A percentile compares a stretch with the other conserved stretches of the same genome.
Evolutionary conservation across 2,329 filamentous ascomycete genomes (phyloP).

Genomic region (Periconia sp.): DNA sequence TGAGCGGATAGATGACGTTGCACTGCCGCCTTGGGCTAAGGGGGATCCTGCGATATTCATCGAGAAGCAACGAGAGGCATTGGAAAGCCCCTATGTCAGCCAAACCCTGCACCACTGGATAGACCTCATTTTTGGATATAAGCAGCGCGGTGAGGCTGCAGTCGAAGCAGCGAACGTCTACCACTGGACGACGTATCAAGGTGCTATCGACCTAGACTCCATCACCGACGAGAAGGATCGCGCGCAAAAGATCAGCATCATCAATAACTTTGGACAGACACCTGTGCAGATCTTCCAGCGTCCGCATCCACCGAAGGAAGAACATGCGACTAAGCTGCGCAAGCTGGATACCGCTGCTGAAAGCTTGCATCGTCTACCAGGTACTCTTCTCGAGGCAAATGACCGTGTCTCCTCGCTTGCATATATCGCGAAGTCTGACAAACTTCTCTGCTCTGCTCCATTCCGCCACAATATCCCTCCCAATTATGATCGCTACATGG

Average conservation of each 20-base stretch:
- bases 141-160: constrained; percentile 91
- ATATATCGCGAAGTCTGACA: constrained; percentile 80
- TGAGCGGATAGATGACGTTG: constrained; percentile 81
- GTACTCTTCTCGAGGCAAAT: constrained; percentile 75
- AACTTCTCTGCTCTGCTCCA: constrained; percentile 80
- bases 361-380: constrained; percentile 76
- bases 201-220: constrained; percentile 87
- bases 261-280: constrained; percentile 98
- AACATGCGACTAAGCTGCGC: constrained; percentile 66
- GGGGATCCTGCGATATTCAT: constrained; percentile 96
- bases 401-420: constrained; percentile 82
- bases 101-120: constrained; percentile 93
- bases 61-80: constrained; percentile 89
- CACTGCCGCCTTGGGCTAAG: constrained; percentile 95
- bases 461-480: constrained; percentile 89
- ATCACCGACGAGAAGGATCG: constrained; percentile 89
- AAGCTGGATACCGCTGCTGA: constrained; percentile 80
- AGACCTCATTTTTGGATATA: constrained; percentile 90
- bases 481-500: constrained; percentile 85
- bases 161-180: constrained; percentile 94
- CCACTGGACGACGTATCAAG: constrained; percentile 93
- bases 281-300: constrained; percentile 91
- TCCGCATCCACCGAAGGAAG: constrained; percentile 78
- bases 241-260: constrained; percentile 89
- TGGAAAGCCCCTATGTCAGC: constrained; percentile 93